These are phyloP conservation scores for Metarhizium sp. DNA, from an alignment of 2,329 filamentous ascomycete species.

Conservation along the genomic window DNA sequence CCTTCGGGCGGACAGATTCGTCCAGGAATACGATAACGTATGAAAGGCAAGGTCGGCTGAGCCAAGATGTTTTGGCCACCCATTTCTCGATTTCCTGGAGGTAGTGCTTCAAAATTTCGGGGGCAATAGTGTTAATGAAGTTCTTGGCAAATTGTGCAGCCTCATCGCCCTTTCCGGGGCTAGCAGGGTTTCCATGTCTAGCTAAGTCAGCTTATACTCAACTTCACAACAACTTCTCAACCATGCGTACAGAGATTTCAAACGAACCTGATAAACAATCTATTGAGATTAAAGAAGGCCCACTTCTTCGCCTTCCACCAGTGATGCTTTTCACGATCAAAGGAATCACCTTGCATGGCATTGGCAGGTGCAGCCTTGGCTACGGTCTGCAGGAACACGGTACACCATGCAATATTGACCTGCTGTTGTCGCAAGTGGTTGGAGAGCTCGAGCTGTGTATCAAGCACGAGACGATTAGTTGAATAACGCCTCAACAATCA, in stretches of 20 bases:
- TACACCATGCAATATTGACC: constrained; percentile 90
- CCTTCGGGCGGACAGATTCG: constrained; percentile 93
- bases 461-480: not conserved
- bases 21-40: constrained; percentile 94
- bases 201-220: not conserved
- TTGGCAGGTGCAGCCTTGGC: constrained; percentile 72
- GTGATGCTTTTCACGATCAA: constrained; percentile 85
- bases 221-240: not conserved
- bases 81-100: constrained; percentile 93
- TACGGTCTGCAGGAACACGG: constrained; percentile 84
- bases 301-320: constrained; percentile 99
- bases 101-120: constrained; percentile 93
- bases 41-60: constrained; percentile 87
- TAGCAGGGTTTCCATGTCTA: constrained; percentile 82
- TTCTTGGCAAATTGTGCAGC: constrained; percentile 77
- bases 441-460: constrained; percentile 70
- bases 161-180: constrained; percentile 65
- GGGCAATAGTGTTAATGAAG: constrained; percentile 85
- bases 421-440: constrained; percentile 67
- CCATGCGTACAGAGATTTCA: not conserved
- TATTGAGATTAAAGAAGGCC: constrained; percentile 96
- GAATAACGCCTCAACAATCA: not conserved
- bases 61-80: constrained; percentile 89
- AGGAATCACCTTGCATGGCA: constrained; percentile 73
- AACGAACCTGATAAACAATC: constrained; percentile 77